Percentiles rank a stretch among this genome's conserved stretches.
Conservation (phyloP, 257 asterid species). For the Galeopsis tetrahit region DNA sequence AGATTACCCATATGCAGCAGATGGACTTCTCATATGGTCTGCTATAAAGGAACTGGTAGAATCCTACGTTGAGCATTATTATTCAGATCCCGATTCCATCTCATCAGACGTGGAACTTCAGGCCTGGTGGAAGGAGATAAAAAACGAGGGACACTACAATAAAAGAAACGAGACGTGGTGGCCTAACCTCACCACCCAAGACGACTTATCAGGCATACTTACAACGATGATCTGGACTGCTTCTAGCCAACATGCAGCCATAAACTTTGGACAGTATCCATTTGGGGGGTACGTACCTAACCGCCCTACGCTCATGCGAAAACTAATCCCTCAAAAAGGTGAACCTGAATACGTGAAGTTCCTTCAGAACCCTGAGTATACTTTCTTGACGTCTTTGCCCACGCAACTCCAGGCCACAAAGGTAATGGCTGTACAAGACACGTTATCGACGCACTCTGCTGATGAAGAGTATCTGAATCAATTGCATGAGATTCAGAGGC, state of each 20-base stretch:
- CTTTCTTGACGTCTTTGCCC: constrained; percentile 84
- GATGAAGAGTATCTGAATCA: constrained; percentile 84
- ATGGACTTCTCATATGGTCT: constrained; percentile 88
- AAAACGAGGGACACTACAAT: constrained; percentile 69
- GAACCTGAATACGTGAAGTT: constrained; percentile 66
- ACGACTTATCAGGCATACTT: constrained; percentile 66
- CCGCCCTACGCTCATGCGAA: constrained; percentile 87
- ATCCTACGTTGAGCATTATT: constrained; percentile 76
- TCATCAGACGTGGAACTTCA: constrained; percentile 77
- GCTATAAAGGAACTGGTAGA: constrained; percentile 77
- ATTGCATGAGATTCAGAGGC: constrained; percentile 66
- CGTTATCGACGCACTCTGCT: constrained; percentile 83
- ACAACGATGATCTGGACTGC: constrained; percentile 84
- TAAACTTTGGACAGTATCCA: constrained; percentile 93
- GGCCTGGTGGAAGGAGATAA: constrained; percentile 93
- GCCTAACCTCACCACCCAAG: constrained; percentile 74
- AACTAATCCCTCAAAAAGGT: constrained; percentile 59
- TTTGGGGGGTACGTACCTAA: constrained; percentile 89
- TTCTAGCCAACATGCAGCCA: constrained; percentile 97
- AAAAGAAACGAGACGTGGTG: constrained; percentile 87
- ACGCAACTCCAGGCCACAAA: constrained; percentile 94
- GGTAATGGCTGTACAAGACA: constrained; percentile 94
- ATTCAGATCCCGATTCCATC: constrained; percentile 61
- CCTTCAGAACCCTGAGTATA: constrained; percentile 62
- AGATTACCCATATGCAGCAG: constrained; percentile 95